Evolutionary conservation across 1,284 basidiomycete genomes (phyloP), one percentile per base, ranked within the genome.

Genomic region (Kwoniella shivajii): DNA sequence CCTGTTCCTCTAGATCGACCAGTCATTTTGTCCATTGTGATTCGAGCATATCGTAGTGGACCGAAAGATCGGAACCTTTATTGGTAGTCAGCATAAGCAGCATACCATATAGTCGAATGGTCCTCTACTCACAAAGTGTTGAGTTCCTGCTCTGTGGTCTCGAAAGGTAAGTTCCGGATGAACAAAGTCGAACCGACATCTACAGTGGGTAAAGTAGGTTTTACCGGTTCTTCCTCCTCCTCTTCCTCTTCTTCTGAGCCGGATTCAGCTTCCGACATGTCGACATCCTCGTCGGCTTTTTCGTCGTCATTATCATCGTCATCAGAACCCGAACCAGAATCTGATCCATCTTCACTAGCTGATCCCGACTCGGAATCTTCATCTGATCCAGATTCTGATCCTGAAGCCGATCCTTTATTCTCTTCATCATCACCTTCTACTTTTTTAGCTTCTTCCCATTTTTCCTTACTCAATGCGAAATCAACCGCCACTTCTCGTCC

Each of bases 381-480:
- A 20, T 57, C 64, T 24, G 71, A 66, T 56, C 52, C 45, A 41
- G 53, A 55, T 24, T 42, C 53, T 13, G 27, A 37, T n/a, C 24
- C 47, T 9, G 78, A 30, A 13, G 20, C 78, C 26, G 74, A 78
- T 18, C 27, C 71, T 77, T 60, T 58, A 36, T 76, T 77, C n/a
- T 74, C 79, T 41, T 82, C 74, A 30, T 69, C 79, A n/a, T 67
- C 70, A 41, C 81, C 69, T 9, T 74, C 76, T 80, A 85, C 61
- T 81, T 84, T 77, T 84, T 86, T 75, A 26, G 73, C 70, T 69
- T 89, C 86, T 73, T 92, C 84, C 89, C 90, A 97, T 74, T 88
- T 89, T 55, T 90, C 88, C 79, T 98, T 96, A 73, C 90, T 91
- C 69, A 98, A 77, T 5, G 93, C 93, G 92, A 93, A 98, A 79